Conservation (phyloP, 208 protist genomes). For the Crithidia thermophila region DNA sequence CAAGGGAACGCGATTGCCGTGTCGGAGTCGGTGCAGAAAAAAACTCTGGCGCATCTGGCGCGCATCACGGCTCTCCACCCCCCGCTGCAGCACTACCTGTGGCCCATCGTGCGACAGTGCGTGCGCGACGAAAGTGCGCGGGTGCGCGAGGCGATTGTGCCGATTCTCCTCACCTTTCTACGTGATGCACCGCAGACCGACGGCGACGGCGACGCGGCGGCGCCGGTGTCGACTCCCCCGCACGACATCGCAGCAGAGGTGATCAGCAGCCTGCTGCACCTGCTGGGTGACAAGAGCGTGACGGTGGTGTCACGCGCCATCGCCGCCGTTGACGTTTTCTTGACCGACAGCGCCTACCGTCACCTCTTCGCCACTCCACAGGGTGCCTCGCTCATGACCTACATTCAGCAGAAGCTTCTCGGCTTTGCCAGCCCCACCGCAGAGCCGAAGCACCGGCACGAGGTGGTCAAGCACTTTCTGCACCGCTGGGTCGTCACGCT, state of each 20-base stretch:
- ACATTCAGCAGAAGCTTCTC: slow-evolving; percentile 74
- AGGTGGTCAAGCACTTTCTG: slow-evolving; percentile 66
- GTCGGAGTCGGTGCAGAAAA: slow-evolving; percentile 51
- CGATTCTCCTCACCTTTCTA: slow-evolving; percentile 75
- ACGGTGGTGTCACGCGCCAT: slow-evolving; percentile 74
- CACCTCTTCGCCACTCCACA: slow-evolving; percentile 36
- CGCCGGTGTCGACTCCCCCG: slow-evolving; percentile 1
- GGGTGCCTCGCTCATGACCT: slow-evolving; percentile 51
- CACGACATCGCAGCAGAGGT: slow-evolving; percentile 47
- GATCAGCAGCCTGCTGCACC: slow-evolving; percentile 71
- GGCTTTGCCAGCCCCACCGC: slow-evolving; percentile 24
- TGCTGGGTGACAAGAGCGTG: slow-evolving; percentile 75
- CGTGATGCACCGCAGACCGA: slow-evolving; percentile 14
- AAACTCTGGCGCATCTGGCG: slow-evolving; percentile 56
- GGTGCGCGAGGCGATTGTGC: slow-evolving; percentile 78
- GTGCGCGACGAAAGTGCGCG: slow-evolving; percentile 70
- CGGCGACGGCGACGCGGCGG: background rate
- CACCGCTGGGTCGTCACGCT: slow-evolving; percentile 65
- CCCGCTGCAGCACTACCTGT: slow-evolving; percentile 63
- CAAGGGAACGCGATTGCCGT: slow-evolving; percentile 32
- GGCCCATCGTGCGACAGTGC: slow-evolving; percentile 69
- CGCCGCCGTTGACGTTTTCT: slow-evolving; percentile 63
- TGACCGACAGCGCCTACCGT: slow-evolving; percentile 49
- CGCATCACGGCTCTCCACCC: slow-evolving; percentile 55
- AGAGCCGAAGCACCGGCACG: slow-evolving; percentile 36